A percentile compares a stretch with the other conserved stretches of the same genome.
Evolutionary conservation across 1,284 basidiomycete genomes (phyloP).

Genomic region (Pascua sp.): DNA sequence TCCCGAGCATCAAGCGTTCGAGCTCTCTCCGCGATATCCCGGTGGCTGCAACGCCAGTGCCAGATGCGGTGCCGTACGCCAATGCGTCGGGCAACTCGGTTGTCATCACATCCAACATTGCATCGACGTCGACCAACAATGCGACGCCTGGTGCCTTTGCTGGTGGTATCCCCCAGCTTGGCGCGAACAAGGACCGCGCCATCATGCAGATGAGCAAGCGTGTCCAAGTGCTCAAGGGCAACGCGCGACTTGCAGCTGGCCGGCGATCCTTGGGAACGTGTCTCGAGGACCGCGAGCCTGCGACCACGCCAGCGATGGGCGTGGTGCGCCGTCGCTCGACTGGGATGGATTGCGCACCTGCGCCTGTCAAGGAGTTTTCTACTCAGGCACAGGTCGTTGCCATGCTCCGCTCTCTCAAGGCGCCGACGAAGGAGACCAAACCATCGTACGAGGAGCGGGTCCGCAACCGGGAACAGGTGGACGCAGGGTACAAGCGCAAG

Average conservation of each 20-base stretch:
- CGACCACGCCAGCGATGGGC: neutral
- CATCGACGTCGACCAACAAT: slow-evolving; percentile 66
- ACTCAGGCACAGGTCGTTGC: slow-evolving; percentile 37
- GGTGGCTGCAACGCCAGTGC: slow-evolving; percentile 23
- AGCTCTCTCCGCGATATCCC: slow-evolving; percentile 29
- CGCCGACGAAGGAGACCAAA: slow-evolving; percentile 22
- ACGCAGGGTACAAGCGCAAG: slow-evolving; percentile 52
- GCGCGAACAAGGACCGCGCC: slow-evolving; percentile 36
- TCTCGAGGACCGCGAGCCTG: neutral
- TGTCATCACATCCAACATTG: slow-evolving; percentile 80
- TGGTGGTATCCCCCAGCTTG: slow-evolving; percentile 27
- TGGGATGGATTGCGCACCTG: slow-evolving; percentile 6
- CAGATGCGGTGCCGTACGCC: slow-evolving; percentile 52
- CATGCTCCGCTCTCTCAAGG: slow-evolving; percentile 35
- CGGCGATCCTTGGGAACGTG: no score
- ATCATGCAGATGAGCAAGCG: slow-evolving; percentile 49
- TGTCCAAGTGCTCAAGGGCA: slow-evolving; percentile 48
- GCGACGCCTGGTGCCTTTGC: slow-evolving; percentile 28
- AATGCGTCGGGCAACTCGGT: slow-evolving; percentile 96
- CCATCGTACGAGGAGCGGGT: slow-evolving; percentile 29
- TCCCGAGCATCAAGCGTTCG: slow-evolving; percentile 29
- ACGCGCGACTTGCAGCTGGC: slow-evolving; percentile 32
- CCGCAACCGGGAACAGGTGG: slow-evolving; percentile 36
- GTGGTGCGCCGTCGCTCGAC: slow-evolving; percentile 14
- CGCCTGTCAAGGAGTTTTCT: slow-evolving; percentile 32